These are phyloP conservation scores for Marsdenia floribunda DNA, from an alignment of 257 asterid genomes.

Conservation along the genomic window DNA sequence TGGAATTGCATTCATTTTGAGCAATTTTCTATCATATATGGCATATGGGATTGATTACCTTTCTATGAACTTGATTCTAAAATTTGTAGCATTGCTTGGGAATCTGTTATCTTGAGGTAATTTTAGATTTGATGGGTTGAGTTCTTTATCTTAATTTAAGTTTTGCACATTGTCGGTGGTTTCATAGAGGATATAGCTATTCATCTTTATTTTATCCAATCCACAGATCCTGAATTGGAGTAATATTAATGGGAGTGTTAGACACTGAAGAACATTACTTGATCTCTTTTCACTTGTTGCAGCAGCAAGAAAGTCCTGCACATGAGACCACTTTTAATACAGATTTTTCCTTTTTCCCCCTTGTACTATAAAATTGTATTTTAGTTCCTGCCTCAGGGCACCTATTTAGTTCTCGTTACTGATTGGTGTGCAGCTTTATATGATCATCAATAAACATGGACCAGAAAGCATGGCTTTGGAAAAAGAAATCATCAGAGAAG, in stretches of 20 bases:
- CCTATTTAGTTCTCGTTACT: not conserved
- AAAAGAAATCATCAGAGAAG: constrained; percentile 64
- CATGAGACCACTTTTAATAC: not conserved
- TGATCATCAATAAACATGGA: constrained; percentile 43
- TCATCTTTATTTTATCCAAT: not conserved
- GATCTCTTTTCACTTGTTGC: not conserved
- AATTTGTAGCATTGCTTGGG: not conserved
- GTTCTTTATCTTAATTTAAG: not conserved
- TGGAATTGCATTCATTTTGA: not conserved
- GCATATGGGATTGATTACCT: not conserved
- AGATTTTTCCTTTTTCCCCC: not conserved
- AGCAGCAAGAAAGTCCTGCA: not conserved
- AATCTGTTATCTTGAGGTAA: not conserved
- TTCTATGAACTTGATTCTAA: not conserved
- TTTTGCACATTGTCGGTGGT: not conserved
- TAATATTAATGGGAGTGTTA: not conserved
- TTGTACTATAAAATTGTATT: not conserved
- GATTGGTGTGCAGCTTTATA: not conserved
- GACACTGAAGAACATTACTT: not conserved
- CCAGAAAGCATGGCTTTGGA: constrained; percentile 87
- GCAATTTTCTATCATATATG: not conserved
- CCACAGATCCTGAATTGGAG: not conserved
- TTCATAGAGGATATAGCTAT: not conserved
- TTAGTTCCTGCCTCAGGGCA: not conserved
- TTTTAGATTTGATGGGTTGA: not conserved